A percentile compares a stretch with the other conserved stretches of the same genome.
Conservation (phyloP, 352 stramenopile species). For the Phytophthora ohioensis region DNA sequence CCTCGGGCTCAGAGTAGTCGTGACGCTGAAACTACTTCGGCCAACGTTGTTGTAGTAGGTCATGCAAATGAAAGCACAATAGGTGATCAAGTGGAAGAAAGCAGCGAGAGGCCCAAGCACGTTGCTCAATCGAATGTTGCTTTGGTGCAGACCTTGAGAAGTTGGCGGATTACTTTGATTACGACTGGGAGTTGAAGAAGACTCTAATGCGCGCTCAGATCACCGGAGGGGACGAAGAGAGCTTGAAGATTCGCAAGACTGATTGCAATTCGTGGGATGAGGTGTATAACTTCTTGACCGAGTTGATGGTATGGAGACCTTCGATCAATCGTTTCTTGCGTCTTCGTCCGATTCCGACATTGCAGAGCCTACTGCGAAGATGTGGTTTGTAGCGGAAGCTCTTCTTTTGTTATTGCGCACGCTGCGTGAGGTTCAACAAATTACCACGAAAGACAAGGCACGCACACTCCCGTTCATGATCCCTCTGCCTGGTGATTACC, state of each 20-base stretch:
- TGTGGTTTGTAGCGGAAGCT: slow-evolving; percentile 53
- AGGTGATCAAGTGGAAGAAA: neutral
- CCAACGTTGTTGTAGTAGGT: neutral
- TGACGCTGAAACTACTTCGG: neutral
- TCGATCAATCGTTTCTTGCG: slow-evolving; percentile 31
- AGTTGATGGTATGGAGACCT: slow-evolving; percentile 29
- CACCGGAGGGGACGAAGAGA: neutral
- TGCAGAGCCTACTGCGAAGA: slow-evolving; percentile 17
- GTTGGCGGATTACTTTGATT: slow-evolving; percentile 10
- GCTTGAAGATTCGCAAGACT: slow-evolving; percentile 8
- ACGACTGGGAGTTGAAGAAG: slow-evolving; percentile 9
- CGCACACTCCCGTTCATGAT: slow-evolving; percentile 18
- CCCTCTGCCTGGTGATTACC: slow-evolving; percentile 8
- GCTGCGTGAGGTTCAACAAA: slow-evolving; percentile 52
- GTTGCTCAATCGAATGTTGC: slow-evolving; percentile 8
- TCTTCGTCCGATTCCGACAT: slow-evolving; percentile 1
- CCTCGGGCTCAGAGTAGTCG: neutral
- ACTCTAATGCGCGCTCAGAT: slow-evolving; percentile 16
- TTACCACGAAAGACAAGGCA: slow-evolving; percentile 40
- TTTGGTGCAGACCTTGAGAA: neutral
- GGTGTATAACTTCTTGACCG: slow-evolving; percentile 32
- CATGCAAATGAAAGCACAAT: neutral
- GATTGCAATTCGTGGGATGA: slow-evolving; percentile 35
- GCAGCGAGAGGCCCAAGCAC: neutral
- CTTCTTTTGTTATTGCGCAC: slow-evolving; percentile 49